Conservation (phyloP, 768 basidiomycete genomes). For the Boletus rubescentipes region DNA sequence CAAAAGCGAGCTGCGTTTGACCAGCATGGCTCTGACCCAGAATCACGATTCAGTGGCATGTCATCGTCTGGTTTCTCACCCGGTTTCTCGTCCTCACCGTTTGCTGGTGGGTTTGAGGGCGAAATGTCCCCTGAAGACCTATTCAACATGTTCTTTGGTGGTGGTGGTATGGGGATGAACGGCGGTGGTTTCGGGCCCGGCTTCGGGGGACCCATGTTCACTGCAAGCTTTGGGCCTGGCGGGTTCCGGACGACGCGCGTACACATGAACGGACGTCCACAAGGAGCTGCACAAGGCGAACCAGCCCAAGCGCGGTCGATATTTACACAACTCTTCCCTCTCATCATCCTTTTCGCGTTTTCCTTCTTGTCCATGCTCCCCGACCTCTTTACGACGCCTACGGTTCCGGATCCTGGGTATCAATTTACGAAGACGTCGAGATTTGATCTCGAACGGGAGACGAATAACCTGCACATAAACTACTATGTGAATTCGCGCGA, state of each 20-base stretch:
- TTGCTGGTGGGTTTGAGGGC: conserved; percentile 62
- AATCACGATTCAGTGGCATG: conserved; percentile 75
- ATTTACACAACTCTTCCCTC: conserved; percentile 77
- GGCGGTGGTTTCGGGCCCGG: conserved; percentile 57
- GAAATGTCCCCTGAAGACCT: conserved; percentile 95
- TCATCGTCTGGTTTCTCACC: conserved; percentile 51
- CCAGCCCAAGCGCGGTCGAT: conserved; percentile 54
- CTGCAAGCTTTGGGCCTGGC: conserved; percentile 75
- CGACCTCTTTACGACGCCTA: conserved; percentile 62
- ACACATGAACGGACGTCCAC: conserved; percentile 38
- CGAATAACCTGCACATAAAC: conserved; percentile 63
- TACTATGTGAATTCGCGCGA: conserved; percentile 85
- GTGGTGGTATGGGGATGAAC: conserved; percentile 44
- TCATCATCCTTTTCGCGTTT: conserved; percentile 81
- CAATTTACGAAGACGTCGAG: conserved; percentile 61
- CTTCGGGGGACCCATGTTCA: conserved; percentile 56
- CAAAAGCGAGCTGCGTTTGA: conserved; percentile 90
- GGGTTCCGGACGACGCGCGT: conserved; percentile 75
- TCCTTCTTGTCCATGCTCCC: conserved; percentile 83
- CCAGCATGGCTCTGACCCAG: conserved; percentile 83
- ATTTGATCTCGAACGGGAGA: conserved; percentile 70
- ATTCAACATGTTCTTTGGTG: conserved; percentile 98
- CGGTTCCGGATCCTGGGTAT: conserved; percentile 78
- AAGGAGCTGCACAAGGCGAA: conserved; percentile 36
- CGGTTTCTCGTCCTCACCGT: conserved; percentile 50